Base-by-base conservation (phyloP, 2,329 filamentous ascomycete species). In the Epicoccum sorghinum region DNA sequence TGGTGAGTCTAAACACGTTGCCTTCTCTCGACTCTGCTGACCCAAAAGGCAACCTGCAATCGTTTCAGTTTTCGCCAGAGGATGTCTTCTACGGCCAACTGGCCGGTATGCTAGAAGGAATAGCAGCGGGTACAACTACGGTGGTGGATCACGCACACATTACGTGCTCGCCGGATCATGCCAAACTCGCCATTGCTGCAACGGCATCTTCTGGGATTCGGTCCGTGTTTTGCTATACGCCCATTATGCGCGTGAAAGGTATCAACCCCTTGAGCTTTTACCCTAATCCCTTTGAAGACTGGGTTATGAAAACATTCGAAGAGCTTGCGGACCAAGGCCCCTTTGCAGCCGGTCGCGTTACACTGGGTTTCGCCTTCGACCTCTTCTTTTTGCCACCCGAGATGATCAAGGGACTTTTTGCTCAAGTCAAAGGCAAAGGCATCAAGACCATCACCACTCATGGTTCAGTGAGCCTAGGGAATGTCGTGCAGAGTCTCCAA, bases 81-180 rank as follows among this genome's bases (percentile, higher is more conserved):
- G 69, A 71, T 29, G 44, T 65, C 13, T 71, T 67, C 58, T 69
- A 66, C 41, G 65, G 69, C 24, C 65, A 71, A 43, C 58, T 72
- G 4, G 58, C 62, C 13, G 81, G 81, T 0, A 64, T 82, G 1
- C 75, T 81, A 2, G 82, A 85, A 55, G 74, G 77, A 0, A 61
- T 84, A n/a, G 79, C 82, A 27, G 80, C 78, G 0, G 82, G 82
- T 4, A 81, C 83, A 8, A 85, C 82, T 0, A 82, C 80, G 0
- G 73, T 77, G 0, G 73, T 85, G 0, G 82, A 85, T 49, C 81
- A 84, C 43, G 82, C 82, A 1, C 80, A 82, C 32, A 74, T 80
- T 25, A 82, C 75, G 0, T 82, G 62, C 65, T 66, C 66, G 5
- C 60, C 65, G 0, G 57, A 63, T 3, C 59, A 66, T 29, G 59